These are phyloP conservation scores for Amyloporia xantha DNA, from an alignment of 768 basidiomycete genomes.

Conservation along the genomic window DNA sequence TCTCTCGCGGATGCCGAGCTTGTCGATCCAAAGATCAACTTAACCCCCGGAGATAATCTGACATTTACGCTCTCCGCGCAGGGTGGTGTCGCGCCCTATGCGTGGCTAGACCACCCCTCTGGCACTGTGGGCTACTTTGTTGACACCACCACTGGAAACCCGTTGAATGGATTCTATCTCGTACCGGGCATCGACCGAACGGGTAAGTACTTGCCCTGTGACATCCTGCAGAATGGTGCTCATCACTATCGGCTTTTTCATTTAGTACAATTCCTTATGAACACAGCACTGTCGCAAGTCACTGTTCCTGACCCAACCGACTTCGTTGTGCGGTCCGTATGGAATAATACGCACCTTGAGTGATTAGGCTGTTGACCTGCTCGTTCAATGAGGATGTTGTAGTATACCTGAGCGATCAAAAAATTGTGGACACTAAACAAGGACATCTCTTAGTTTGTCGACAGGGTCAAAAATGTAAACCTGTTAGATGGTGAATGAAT, in stretches of 20 bases:
- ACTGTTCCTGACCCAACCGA: constrained; percentile 32
- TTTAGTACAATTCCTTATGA: constrained; percentile 37
- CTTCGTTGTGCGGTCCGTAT: constrained; percentile 45
- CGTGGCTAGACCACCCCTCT: constrained; percentile 53
- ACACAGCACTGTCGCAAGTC: constrained; percentile 32
- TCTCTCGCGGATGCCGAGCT: constrained; percentile 40
- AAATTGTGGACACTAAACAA: too few relatives aligned
- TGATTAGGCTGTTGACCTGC: too few relatives aligned
- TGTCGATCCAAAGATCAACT: constrained; percentile 41
- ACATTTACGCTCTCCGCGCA: constrained; percentile 46
- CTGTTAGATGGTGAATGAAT: too few relatives aligned
- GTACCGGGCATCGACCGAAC: constrained; percentile 48
- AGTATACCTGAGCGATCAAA: too few relatives aligned
- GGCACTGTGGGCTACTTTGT: constrained; percentile 51
- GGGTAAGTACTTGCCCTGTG: constrained; percentile 26
- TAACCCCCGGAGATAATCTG: constrained; percentile 27
- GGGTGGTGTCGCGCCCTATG: constrained; percentile 50
- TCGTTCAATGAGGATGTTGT: too few relatives aligned
- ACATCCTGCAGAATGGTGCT: background rate
- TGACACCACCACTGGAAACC: constrained; percentile 34
- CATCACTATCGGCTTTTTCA: background rate
- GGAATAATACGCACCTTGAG: constrained; percentile 48
- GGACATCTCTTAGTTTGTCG: too few relatives aligned
- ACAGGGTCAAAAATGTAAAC: too few relatives aligned
- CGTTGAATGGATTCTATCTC: constrained; percentile 51